Conservation (phyloP, 2,329 filamentous ascomycete species). For the Metarhizium guizhouense region DNA sequence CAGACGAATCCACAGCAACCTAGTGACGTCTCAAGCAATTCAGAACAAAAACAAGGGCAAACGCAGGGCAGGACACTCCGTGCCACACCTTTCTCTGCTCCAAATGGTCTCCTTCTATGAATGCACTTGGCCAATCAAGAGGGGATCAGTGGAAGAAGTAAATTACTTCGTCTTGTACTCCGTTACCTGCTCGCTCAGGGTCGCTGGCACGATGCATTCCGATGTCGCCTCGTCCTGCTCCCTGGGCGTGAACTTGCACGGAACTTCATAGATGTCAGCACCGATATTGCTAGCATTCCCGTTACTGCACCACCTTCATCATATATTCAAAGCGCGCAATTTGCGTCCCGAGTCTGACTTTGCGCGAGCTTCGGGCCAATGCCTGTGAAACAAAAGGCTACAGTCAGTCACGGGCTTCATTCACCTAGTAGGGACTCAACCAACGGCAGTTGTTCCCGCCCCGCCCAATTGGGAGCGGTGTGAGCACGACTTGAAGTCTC, state of each 20-base stretch:
- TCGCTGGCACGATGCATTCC: too few species aligned
- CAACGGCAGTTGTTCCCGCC: not conserved
- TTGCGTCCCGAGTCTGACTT: too few species aligned
- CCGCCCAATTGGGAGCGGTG: not conserved
- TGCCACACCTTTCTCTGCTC: too few species aligned
- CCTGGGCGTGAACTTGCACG: not conserved
- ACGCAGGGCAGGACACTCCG: not conserved
- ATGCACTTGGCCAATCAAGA: too few species aligned
- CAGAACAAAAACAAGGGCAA: not conserved
- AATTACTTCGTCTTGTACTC: too few species aligned
- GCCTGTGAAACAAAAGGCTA: not conserved
- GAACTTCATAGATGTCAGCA: too few species aligned
- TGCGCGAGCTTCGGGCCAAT: not conserved
- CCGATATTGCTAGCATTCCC: too few species aligned
- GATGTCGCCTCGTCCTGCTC: not conserved
- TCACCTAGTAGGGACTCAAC: not conserved
- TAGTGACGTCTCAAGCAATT: not conserved
- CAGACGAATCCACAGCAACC: not conserved
- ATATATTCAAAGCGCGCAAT: too few species aligned
- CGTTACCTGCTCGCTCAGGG: too few species aligned
- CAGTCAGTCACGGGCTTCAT: not conserved
- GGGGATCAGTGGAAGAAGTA: too few species aligned
- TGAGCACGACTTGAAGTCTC: not conserved
- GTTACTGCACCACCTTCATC: too few species aligned
- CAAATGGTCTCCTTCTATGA: too few species aligned